Percentiles rank a stretch among this genome's conserved stretches.
Evolutionary conservation across 768 basidiomycete species (phyloP).

Genomic region (Mycena galopus): DNA sequence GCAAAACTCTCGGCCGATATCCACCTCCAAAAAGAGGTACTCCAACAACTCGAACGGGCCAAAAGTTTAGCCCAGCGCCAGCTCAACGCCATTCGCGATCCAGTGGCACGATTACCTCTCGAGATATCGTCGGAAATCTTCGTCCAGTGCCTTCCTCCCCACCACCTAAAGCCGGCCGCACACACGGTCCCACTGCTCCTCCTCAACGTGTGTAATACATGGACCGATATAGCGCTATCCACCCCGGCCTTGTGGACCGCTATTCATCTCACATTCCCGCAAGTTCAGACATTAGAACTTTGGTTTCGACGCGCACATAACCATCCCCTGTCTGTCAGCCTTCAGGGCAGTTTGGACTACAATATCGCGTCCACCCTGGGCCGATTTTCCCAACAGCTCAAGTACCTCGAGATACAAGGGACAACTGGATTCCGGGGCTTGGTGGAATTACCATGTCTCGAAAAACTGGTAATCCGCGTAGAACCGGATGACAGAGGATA

Average conservation of each 20-base stretch:
- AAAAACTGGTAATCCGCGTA: not conserved
- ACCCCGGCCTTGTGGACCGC: constrained; percentile 5
- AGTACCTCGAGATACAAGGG: no score
- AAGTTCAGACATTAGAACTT: not conserved
- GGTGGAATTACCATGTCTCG: not conserved
- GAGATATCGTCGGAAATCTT: constrained; percentile 8
- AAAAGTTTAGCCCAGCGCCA: not conserved
- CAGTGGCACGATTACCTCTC: not conserved
- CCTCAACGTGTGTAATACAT: not conserved
- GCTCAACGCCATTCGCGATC: constrained; percentile 11
- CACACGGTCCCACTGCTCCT: not conserved
- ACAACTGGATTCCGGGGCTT: no score
- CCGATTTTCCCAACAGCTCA: no score
- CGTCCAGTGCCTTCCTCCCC: no score
- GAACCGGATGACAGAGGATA: no score
- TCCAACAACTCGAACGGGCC: not conserved
- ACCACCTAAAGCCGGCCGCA: not conserved
- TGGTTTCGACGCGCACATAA: no score
- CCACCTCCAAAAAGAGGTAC: not conserved
- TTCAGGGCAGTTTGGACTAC: no score
- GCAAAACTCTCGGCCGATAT: not conserved
- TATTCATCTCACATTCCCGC: not conserved
- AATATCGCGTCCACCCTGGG: no score
- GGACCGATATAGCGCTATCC: constrained; percentile 3
- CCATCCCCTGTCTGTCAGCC: no score